phyloP scores from a whole-genome alignment of 2,329 filamentous ascomycete genomes.

The Xylaria sp. region DNA sequence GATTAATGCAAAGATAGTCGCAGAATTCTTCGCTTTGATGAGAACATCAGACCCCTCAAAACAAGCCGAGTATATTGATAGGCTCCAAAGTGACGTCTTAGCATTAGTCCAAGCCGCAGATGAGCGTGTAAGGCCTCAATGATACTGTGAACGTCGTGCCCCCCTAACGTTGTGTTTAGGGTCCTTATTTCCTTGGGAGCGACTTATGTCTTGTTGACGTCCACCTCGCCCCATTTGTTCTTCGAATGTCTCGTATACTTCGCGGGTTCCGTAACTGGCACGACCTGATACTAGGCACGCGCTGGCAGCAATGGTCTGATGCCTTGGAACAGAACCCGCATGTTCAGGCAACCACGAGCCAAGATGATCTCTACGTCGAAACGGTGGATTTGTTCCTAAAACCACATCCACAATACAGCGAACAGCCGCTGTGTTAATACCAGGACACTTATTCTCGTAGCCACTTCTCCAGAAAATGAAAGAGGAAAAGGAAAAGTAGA shows the following conservation, averaged over 20 bases:
- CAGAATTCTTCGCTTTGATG: constrained; percentile 78
- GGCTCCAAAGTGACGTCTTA: constrained; percentile 73
- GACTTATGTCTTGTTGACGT: constrained; percentile 74
- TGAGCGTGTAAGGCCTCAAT: constrained; percentile 51
- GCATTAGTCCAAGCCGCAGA: constrained; percentile 61
- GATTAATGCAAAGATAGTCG: constrained; percentile 82
- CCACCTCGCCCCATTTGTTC: constrained; percentile 79
- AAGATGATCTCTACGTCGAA: constrained; percentile 62
- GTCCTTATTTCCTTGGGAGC: constrained; percentile 74
- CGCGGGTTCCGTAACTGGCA: constrained; percentile 74
- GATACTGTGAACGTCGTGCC: neutral
- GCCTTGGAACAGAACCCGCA: constrained; percentile 74
- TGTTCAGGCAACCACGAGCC: constrained; percentile 74
- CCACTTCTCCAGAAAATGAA: neutral
- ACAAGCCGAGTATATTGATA: constrained; percentile 68
- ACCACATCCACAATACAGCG: constrained; percentile 34
- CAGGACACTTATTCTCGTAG: neutral
- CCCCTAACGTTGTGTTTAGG: constrained; percentile 51
- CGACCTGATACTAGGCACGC: constrained; percentile 68
- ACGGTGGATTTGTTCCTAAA: constrained; percentile 65
- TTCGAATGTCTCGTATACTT: constrained; percentile 74
- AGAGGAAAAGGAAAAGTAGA: neutral
- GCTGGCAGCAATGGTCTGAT: constrained; percentile 76
- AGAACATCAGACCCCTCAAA: constrained; percentile 70
- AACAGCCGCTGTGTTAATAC: constrained; percentile 14